A percentile compares a stretch with the other conserved stretches of the same genome.
Conservation (phyloP, 805 yeast genomes). For the Metschnikowia hibisci region DNA sequence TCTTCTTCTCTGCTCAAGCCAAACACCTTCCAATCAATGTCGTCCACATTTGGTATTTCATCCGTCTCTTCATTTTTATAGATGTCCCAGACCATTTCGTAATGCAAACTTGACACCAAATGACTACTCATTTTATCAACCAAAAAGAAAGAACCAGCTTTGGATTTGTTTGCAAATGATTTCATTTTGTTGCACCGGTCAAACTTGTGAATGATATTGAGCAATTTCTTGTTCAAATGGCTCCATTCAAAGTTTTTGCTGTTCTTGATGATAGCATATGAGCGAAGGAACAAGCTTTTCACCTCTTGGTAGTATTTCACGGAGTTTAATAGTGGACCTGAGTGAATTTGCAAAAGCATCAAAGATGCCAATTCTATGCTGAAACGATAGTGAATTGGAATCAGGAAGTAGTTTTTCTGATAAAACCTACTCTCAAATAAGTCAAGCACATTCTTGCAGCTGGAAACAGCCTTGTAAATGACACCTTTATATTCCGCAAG, state of each 20-base stretch:
- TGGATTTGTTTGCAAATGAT: constrained; percentile 7
- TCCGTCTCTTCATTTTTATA: constrained; percentile 23
- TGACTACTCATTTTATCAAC: constrained; percentile 33
- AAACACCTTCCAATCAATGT: constrained; percentile 26
- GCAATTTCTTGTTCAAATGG: constrained; percentile 10
- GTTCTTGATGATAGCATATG: constrained; percentile 12
- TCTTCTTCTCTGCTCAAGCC: constrained; percentile 24
- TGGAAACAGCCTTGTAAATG: constrained; percentile 25
- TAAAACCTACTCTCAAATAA: constrained; percentile 23
- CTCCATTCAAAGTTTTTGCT: constrained; percentile 8
- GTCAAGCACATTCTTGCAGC: constrained; percentile 27
- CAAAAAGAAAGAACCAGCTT: constrained; percentile 23
- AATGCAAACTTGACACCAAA: constrained; percentile 33
- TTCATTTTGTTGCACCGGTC: constrained; percentile 10
- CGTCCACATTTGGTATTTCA: background rate
- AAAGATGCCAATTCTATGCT: constrained; percentile 33
- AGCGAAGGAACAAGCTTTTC: constrained; percentile 11
- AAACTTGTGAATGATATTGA: constrained; percentile 13
- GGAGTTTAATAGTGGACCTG: constrained; percentile 11
- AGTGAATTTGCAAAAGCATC: constrained; percentile 28
- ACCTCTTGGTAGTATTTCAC: constrained; percentile 13
- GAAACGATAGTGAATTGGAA: constrained; percentile 41
- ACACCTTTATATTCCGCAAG: constrained; percentile 27
- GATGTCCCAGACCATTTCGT: constrained; percentile 40
- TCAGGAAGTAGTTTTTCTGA: constrained; percentile 23